phyloP scores from a whole-genome alignment of 768 basidiomycete genomes.

The Grammothele lineata region DNA sequence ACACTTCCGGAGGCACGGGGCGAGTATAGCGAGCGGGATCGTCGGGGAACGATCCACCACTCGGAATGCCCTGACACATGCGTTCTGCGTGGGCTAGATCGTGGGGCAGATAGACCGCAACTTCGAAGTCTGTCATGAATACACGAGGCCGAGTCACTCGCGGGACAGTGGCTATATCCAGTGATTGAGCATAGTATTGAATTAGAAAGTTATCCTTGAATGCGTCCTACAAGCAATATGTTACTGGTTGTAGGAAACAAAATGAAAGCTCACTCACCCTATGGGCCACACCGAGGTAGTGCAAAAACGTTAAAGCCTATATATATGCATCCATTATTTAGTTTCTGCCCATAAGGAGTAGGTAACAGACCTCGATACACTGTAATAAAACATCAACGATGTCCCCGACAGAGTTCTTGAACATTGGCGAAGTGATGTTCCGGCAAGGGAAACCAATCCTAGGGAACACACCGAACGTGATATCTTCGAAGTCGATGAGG shows the following conservation, averaged over 20 bases:
- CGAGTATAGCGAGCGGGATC: background rate
- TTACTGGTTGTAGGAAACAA: background rate
- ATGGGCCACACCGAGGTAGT: constrained; percentile 2
- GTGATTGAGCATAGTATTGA: constrained; percentile 3
- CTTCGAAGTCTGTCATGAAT: constrained; percentile 6
- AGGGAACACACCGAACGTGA: constrained; percentile 28
- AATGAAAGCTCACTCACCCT: background rate
- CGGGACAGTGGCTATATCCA: background rate
- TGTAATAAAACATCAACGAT: constrained; percentile 29
- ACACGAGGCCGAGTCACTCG: constrained; percentile 2
- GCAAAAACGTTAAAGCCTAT: background rate
- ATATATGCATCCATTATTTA: too few relatives aligned
- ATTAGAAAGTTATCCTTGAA: constrained; percentile 9
- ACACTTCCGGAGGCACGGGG: background rate
- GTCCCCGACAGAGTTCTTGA: constrained; percentile 29
- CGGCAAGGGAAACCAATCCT: constrained; percentile 10
- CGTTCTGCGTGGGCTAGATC: background rate
- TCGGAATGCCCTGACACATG: background rate
- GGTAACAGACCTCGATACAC: constrained; percentile 22
- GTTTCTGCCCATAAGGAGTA: background rate
- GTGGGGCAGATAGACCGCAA: background rate
- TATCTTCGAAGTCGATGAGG: constrained; percentile 24
- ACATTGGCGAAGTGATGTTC: constrained; percentile 18
- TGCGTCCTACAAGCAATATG: background rate
- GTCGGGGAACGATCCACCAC: background rate